Evolutionary conservation across 2,329 filamentous ascomycete genomes (phyloP).

Genomic region (Aaosphaeria arxii): DNA sequence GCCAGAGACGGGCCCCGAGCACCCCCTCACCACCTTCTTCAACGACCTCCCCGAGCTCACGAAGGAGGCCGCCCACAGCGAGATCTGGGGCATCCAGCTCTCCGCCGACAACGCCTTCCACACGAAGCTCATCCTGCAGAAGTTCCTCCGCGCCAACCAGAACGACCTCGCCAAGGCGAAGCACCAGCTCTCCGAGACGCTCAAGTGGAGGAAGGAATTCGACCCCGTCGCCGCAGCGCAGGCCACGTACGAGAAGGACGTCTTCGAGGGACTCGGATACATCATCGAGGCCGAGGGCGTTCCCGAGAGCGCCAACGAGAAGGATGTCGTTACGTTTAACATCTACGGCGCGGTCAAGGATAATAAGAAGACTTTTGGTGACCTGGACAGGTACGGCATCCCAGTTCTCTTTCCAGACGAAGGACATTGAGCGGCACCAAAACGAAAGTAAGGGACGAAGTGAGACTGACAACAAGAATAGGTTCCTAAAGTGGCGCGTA

Average conservation of each 20-base stretch:
- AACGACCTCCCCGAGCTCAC: constrained; percentile 58
- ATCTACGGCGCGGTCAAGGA: constrained; percentile 87
- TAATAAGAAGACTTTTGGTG: constrained; percentile 75
- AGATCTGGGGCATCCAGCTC: constrained; percentile 86
- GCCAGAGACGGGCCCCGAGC: constrained; percentile 36
- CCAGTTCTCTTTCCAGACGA: neutral
- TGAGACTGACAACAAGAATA: constrained; percentile 31
- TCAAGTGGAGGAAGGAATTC: constrained; percentile 78
- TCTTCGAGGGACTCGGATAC: constrained; percentile 78
- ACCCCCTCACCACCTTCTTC: constrained; percentile 55
- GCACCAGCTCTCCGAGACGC: constrained; percentile 73
- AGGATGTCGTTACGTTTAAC: constrained; percentile 82
- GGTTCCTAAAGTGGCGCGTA: constrained; percentile 86
- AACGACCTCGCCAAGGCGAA: constrained; percentile 71
- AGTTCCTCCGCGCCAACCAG: constrained; percentile 88
- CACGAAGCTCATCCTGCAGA: constrained; percentile 82
- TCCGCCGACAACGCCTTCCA: constrained; percentile 56
- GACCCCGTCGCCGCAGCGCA: constrained; percentile 66
- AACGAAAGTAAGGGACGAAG: neutral
- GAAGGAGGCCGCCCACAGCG: constrained; percentile 58
- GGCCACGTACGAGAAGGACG: constrained; percentile 60
- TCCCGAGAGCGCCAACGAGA: constrained; percentile 51
- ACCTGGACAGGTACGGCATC: constrained; percentile 65
- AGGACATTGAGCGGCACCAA: neutral
- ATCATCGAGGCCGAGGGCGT: constrained; percentile 66